These are phyloP conservation scores for Rhodotorula sp. DNA, from an alignment of 1,284 basidiomycete species.

Conservation along the genomic window DNA sequence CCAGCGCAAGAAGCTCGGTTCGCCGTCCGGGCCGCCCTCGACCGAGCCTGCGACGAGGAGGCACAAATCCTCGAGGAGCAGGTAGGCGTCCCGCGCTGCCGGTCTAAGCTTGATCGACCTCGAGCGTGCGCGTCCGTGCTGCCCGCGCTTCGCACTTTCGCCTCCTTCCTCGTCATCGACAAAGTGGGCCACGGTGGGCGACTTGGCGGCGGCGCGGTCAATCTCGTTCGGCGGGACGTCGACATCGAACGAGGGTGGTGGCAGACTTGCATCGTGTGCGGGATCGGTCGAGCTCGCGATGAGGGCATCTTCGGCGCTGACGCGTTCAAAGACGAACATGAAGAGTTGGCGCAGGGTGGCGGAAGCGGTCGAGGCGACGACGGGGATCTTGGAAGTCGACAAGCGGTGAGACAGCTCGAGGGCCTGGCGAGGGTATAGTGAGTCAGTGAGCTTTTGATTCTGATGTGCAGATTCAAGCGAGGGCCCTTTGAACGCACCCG, in stretches of 20 bases:
- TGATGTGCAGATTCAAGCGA: no score
- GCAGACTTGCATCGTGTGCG: conserved; percentile 13
- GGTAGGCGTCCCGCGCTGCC: conserved; percentile 79
- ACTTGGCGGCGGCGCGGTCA: conserved; percentile 18
- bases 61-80: conserved; percentile 85
- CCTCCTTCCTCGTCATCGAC: neutral
- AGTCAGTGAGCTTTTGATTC: neutral
- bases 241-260: conserved; percentile 31
- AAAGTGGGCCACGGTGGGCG: neutral
- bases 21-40: conserved; percentile 50
- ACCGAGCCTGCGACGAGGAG: conserved; percentile 62
- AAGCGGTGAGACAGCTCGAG: conserved; percentile 88
- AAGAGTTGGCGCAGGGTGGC: conserved; percentile 93
- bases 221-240: conserved; percentile 36
- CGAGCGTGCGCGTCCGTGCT: conserved; percentile 47
- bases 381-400: conserved; percentile 90
- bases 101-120: conserved; percentile 64
- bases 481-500: conserved; percentile 58
- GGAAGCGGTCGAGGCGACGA: conserved; percentile 94
- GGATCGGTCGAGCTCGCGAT: conserved; percentile 15
- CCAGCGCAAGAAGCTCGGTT: conserved; percentile 79
- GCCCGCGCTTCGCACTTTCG: neutral
- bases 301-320: conserved; percentile 62
- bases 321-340: conserved; percentile 97
- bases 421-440: conserved; percentile 53